These are phyloP conservation scores for Hypoxylon sp. DNA, from an alignment of 2,329 filamentous ascomycete genomes.

Conservation along the genomic window DNA sequence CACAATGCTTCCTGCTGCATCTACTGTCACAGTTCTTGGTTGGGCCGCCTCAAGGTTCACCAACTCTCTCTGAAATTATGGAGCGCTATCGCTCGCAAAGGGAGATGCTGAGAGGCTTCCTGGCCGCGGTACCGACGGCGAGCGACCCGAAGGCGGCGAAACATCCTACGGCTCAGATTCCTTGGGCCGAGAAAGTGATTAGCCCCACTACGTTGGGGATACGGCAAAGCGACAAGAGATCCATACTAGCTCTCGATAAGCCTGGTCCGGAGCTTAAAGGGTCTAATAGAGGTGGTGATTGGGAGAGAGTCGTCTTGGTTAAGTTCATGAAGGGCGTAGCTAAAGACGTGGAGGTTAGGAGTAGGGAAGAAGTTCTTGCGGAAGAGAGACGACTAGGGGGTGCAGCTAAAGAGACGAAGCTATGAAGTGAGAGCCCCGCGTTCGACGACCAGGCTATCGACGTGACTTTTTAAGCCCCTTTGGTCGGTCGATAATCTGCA, in stretches of 20 bases:
- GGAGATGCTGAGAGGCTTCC: slow-evolving; percentile 67
- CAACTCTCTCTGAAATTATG: slow-evolving; percentile 46
- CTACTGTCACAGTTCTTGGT: slow-evolving; percentile 70
- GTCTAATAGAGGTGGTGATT: slow-evolving; percentile 68
- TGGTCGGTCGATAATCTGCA: neutral
- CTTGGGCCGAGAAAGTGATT: slow-evolving; percentile 75
- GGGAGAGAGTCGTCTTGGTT: slow-evolving; percentile 71
- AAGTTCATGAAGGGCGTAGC: slow-evolving; percentile 67
- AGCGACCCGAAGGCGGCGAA: slow-evolving; percentile 58
- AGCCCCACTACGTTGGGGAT: slow-evolving; percentile 66
- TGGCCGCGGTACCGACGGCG: slow-evolving; percentile 62
- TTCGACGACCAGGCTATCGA: neutral
- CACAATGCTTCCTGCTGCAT: slow-evolving; percentile 83
- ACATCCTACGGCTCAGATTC: slow-evolving; percentile 62
- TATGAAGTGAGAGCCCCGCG: slow-evolving; percentile 7
- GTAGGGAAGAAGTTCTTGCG: slow-evolving; percentile 64
- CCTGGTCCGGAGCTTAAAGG: slow-evolving; percentile 69
- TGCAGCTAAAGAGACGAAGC: slow-evolving; percentile 31
- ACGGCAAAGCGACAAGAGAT: slow-evolving; percentile 61
- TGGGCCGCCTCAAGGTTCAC: slow-evolving; percentile 51
- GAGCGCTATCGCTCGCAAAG: slow-evolving; percentile 65
- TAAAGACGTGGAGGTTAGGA: slow-evolving; percentile 67
- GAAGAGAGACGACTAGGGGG: slow-evolving; percentile 59
- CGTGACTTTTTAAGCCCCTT: neutral
- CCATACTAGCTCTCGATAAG: slow-evolving; percentile 70